Percentiles rank a stretch among this genome's conserved stretches.
phyloP scores from a whole-genome alignment of 2,329 filamentous ascomycete genomes.

The Exophiala dermatitidis region DNA sequence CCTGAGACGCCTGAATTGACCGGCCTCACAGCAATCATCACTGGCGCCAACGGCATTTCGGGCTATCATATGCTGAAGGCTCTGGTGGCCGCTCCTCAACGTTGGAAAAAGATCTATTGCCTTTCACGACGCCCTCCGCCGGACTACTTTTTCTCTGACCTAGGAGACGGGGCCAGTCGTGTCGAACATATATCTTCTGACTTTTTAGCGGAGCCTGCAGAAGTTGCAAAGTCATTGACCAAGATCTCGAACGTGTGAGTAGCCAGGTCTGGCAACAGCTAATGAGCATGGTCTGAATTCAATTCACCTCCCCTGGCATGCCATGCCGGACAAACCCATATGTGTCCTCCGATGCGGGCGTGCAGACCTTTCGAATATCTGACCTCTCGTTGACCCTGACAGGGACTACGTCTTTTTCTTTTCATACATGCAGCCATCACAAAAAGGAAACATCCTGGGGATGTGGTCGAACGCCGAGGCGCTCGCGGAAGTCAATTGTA shows the following conservation, averaged over 20 bases:
- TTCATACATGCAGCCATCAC: constrained; percentile 45
- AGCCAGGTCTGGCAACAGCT: no score
- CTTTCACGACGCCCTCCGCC: constrained; percentile 41
- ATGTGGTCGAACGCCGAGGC: constrained; percentile 46
- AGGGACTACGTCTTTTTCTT: constrained; percentile 47
- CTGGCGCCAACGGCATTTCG: constrained; percentile 48
- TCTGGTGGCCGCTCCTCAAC: constrained; percentile 35
- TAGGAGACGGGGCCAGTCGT: constrained; percentile 34
- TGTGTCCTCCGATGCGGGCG: no score
- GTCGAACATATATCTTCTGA: constrained; percentile 38
- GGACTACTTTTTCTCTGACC: constrained; percentile 19
- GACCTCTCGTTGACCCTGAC: neutral
- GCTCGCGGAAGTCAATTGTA: constrained; percentile 40
- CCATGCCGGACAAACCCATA: no score
- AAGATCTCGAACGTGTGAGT: constrained; percentile 25
- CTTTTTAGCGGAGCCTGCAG: constrained; percentile 27
- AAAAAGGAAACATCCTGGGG: constrained; percentile 33
- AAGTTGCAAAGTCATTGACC: constrained; percentile 26
- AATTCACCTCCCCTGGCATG: no score
- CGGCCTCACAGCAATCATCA: constrained; percentile 45
- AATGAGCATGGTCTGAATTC: no score
- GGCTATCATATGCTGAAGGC: constrained; percentile 46
- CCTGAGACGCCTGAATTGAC: constrained; percentile 31
- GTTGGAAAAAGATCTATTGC: constrained; percentile 48
- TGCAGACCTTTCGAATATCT: neutral